These are phyloP conservation scores for Podila epigama DNA, from an alignment of 192 early-diverging fungal genomes.

Conservation along the genomic window DNA sequence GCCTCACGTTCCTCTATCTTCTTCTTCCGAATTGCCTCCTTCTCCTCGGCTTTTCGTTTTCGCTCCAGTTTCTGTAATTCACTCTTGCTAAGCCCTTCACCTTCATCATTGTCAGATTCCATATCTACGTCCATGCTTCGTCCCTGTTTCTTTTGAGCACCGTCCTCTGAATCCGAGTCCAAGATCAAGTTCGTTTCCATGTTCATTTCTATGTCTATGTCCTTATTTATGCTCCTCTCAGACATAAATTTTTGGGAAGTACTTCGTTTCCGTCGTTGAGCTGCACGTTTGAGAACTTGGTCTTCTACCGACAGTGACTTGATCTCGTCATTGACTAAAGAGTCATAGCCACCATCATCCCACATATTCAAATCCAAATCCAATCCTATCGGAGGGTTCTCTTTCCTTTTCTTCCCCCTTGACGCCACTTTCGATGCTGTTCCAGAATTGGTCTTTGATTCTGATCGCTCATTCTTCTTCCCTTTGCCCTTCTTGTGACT, in stretches of 20 bases:
- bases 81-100: neutral
- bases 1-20: neutral
- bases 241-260: no score
- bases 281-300: constrained; percentile 8
- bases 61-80: neutral
- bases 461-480: neutral
- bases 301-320: constrained; percentile 9
- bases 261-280: neutral
- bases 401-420: neutral
- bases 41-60: constrained; percentile 2
- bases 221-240: neutral
- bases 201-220: neutral
- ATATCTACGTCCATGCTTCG: neutral
- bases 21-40: neutral
- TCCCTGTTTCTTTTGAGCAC: neutral
- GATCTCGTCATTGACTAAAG: neutral
- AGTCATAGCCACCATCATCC: constrained; percentile 1
- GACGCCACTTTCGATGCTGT: neutral
- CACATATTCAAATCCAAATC: neutral
- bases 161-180: neutral
- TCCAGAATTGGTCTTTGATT: no score
- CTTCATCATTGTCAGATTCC: neutral
- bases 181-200: neutral
- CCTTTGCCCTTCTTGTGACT: neutral
- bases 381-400: neutral